These are phyloP conservation scores for Canariomyces notabilis DNA, from an alignment of 2,329 filamentous ascomycete genomes.

Conservation along the genomic window DNA sequence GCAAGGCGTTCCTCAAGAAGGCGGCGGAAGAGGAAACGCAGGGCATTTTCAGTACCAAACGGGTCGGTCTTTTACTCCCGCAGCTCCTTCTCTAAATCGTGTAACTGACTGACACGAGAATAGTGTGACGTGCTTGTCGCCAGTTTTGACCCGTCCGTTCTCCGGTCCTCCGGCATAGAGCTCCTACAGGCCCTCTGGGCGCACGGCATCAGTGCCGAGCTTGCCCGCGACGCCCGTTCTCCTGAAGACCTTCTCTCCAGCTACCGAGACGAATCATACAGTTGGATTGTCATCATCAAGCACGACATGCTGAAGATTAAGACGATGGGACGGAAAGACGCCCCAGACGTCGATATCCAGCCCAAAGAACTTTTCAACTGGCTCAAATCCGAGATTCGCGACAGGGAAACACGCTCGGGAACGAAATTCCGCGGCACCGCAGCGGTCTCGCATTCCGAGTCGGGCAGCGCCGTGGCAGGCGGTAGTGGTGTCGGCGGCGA, in stretches of 20 bases:
- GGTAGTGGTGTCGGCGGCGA: constrained; percentile 16
- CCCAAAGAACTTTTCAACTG: constrained; percentile 69
- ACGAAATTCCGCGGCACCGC: constrained; percentile 18
- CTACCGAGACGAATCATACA: constrained; percentile 72
- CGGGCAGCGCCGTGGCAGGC: constrained; percentile 3
- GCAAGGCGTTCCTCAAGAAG: constrained; percentile 64
- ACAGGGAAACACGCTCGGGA: constrained; percentile 53
- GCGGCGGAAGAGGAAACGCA: constrained; percentile 55
- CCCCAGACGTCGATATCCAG: constrained; percentile 69
- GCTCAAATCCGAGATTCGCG: constrained; percentile 75
- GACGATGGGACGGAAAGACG: constrained; percentile 69
- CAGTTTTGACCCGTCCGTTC: constrained; percentile 72
- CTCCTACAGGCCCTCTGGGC: constrained; percentile 76
- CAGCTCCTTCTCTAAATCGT: background rate
- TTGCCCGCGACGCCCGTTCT: constrained; percentile 73
- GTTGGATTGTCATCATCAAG: constrained; percentile 87
- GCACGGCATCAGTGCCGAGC: constrained; percentile 79
- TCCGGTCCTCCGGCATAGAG: constrained; percentile 71
- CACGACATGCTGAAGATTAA: constrained; percentile 74
- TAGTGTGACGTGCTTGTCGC: constrained; percentile 86
- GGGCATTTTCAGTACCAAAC: constrained; percentile 55
- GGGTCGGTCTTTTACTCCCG: constrained; percentile 45
- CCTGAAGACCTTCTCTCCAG: constrained; percentile 73
- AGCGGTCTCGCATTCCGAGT: constrained; percentile 11
- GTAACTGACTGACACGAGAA: constrained; percentile 14